Evolutionary conservation across 176 grass and related monocot genomes (phyloP), one percentile per base, ranked within the genome.

Genomic region (Themeda triandra): DNA sequence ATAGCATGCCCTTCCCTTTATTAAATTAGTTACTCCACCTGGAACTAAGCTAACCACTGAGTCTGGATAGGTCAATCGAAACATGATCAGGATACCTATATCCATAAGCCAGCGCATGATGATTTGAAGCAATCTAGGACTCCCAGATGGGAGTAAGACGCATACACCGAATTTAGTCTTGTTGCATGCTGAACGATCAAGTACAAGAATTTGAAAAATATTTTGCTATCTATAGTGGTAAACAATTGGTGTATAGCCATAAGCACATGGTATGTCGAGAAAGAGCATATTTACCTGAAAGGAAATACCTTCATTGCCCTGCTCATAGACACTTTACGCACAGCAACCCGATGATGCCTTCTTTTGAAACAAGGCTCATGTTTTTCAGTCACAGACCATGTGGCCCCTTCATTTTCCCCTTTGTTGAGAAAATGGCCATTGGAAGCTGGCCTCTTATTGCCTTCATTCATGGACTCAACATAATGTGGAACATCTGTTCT

Each of bases 301-400:
- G 41, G 12, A 80, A 24, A 80, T 6, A 51, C 5, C 63, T 80
- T 80, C 21, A 21, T 48, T 68, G 63, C 78, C 42, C 19, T 68
- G 63, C 78, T 80, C 5, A 68, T 68, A 35, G 78, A 0, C 41
- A 80, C 63, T 80, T 80, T 68, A 44, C 78, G 78, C 63, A 80
- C 42, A 67, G 6, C 63, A 68, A 80, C 1, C 19, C 64, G 27
- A 5, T 67, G 29, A 2, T 11, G 64, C 14, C 42, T 68, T n/a
- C n/a, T n/a, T 69, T 33, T 15, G 64, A 51, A 27, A 49, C 13
- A 69, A 36, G 64, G 13, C 21, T 11, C 19, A 5, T 24, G 64
- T 80, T 53, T 13, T 69, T 32, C 24, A 11, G 21, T 65, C 19
- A 23, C 15, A 44, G 15, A 21, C 23, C 25, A 64, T 31, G 39